A percentile compares a stretch with the other conserved stretches of the same genome.
Conservation (phyloP, 371 early-diverging fungal species). For the Rhizopus stolonifer region DNA sequence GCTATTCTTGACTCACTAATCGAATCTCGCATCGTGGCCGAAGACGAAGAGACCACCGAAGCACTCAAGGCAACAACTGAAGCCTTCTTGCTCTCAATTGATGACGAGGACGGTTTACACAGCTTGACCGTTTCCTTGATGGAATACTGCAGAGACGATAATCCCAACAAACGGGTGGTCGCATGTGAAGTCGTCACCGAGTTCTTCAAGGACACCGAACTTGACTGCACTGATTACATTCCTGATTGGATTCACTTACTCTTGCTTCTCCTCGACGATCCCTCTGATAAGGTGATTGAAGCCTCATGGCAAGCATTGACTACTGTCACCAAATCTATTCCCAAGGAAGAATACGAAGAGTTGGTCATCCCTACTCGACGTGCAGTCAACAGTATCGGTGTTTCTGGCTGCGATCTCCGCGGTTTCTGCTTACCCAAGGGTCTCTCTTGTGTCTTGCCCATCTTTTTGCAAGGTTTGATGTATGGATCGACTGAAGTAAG, state of each 20-base stretch:
- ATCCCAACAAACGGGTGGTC: slow-evolving; percentile 50
- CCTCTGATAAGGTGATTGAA: slow-evolving; percentile 58
- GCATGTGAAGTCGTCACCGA: slow-evolving; percentile 63
- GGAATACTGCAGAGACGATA: slow-evolving; percentile 63
- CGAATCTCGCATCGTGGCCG: slow-evolving; percentile 62
- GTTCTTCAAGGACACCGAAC: slow-evolving; percentile 68
- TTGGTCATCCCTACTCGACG: slow-evolving; percentile 73
- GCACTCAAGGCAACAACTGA: slow-evolving; percentile 69
- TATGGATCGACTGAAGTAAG: slow-evolving; percentile 82
- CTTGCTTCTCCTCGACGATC: slow-evolving; percentile 67
- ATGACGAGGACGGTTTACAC: slow-evolving; percentile 77
- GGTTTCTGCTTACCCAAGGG: slow-evolving; percentile 94
- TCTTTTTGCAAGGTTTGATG: slow-evolving; percentile 94
- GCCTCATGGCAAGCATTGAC: slow-evolving; percentile 80
- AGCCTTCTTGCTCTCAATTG: slow-evolving; percentile 67
- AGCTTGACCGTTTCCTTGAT: slow-evolving; percentile 67
- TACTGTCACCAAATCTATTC: slow-evolving; percentile 76
- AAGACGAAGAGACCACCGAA: slow-evolving; percentile 67
- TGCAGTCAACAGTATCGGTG: slow-evolving; percentile 62
- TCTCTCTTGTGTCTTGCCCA: slow-evolving; percentile 84
- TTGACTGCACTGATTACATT: slow-evolving; percentile 70
- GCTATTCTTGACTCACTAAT: slow-evolving; percentile 82
- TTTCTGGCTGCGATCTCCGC: slow-evolving; percentile 67
- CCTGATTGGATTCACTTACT: slow-evolving; percentile 84
- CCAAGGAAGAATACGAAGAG: slow-evolving; percentile 81